Evolutionary conservation across 257 asterid genomes (phyloP).

Genomic region (Solanum chilense): DNA sequence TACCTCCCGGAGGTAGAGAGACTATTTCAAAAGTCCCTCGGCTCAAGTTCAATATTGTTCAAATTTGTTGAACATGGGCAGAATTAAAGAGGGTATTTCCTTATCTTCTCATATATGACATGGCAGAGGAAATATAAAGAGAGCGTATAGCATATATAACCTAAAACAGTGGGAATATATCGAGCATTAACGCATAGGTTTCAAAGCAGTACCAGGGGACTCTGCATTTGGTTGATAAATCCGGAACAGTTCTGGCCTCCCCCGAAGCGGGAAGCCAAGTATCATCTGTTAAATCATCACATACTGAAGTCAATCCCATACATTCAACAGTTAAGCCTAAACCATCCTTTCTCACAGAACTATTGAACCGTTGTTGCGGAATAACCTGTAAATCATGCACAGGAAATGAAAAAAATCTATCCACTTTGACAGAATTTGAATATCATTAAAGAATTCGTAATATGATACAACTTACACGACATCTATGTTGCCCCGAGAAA

Average conservation of each 20-base stretch:
- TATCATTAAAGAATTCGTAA: not conserved
- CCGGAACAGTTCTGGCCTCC: conserved; percentile 82
- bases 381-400: conserved; percentile 42
- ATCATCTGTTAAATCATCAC: conserved; percentile 65
- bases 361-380: conserved; percentile 51
- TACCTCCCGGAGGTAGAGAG: no score
- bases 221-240: conserved; percentile 46
- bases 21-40: not conserved
- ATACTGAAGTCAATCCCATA: conserved; percentile 64
- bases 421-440: not conserved
- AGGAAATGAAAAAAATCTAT: not conserved
- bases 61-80: not conserved
- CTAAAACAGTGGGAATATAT: not conserved
- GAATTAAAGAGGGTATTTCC: not conserved
- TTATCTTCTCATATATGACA: not conserved
- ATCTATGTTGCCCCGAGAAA: conserved; percentile 64
- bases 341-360: conserved; percentile 48
- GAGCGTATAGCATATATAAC: not conserved
- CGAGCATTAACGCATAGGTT: not conserved
- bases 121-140: not conserved
- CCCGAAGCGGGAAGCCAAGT: conserved; percentile 63
- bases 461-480: not conserved
- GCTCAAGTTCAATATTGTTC: not conserved
- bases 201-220: conserved; percentile 58
- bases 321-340: conserved; percentile 64